phyloP scores from a whole-genome alignment of 148 eudicot genomes.

The Polygonum maritimum region DNA sequence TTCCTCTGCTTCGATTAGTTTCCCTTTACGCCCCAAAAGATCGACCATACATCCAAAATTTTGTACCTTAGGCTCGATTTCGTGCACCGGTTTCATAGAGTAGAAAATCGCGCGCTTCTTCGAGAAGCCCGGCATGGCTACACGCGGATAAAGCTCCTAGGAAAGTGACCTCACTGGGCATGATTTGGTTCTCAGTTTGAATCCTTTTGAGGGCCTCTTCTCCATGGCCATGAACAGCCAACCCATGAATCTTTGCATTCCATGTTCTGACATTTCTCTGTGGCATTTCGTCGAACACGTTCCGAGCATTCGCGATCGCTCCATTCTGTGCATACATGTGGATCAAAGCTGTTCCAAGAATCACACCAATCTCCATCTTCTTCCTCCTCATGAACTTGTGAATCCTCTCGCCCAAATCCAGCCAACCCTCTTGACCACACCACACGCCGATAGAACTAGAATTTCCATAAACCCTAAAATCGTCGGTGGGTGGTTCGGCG shows the following conservation, averaged over 20 bases:
- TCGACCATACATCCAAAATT: constrained; percentile 86
- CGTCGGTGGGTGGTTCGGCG: too few species aligned
- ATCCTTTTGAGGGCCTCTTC: constrained; percentile 43
- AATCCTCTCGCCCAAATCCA: constrained; percentile 58
- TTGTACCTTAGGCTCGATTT: constrained; percentile 51
- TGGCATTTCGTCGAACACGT: constrained; percentile 43
- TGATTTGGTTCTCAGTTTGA: constrained; percentile 21
- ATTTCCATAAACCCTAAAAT: too few species aligned
- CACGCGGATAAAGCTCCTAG: constrained; percentile 76
- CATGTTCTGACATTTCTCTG: constrained; percentile 64
- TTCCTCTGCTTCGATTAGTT: constrained; percentile 57
- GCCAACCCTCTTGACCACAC: constrained; percentile 53
- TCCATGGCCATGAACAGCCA: constrained; percentile 72
- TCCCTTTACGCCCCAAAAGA: constrained; percentile 61
- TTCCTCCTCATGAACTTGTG: constrained; percentile 34
- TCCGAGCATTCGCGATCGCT: constrained; percentile 37
- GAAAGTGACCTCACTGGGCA: constrained; percentile 53
- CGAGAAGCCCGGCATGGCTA: constrained; percentile 66
- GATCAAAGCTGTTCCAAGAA: constrained; percentile 79
- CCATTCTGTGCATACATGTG: constrained; percentile 82
- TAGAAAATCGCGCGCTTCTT: constrained; percentile 39
- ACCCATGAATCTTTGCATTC: constrained; percentile 83
- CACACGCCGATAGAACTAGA: constrained; percentile 83
- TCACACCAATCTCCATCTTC: constrained; percentile 35
- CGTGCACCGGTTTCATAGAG: constrained; percentile 41